These are phyloP conservation scores for Schizophyllum commune DNA, from an alignment of 1,284 basidiomycete genomes.

Conservation along the genomic window DNA sequence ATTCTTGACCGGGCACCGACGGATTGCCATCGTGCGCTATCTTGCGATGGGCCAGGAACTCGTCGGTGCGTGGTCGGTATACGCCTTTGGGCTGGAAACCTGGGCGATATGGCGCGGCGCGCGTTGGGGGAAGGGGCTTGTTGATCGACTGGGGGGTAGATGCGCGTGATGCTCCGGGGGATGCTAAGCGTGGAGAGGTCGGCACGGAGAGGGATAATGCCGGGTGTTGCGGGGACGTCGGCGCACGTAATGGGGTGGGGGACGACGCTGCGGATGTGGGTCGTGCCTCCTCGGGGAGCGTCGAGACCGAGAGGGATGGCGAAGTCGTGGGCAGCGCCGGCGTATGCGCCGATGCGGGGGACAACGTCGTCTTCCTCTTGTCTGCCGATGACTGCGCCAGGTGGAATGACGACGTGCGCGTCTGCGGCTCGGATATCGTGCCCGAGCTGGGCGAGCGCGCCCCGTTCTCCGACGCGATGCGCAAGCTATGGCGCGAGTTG, in stretches of 20 bases:
- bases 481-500: background rate
- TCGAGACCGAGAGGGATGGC: background rate
- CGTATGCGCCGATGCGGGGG: background rate
- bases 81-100: constrained; percentile 81
- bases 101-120: constrained; percentile 58
- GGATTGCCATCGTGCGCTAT: constrained; percentile 29
- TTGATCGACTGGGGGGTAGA: constrained; percentile 17
- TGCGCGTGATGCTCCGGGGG: constrained; percentile 20
- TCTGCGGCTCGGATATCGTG: background rate
- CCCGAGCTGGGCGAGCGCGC: background rate
- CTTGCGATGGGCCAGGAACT: constrained; percentile 59
- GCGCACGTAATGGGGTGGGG: background rate
- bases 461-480: background rate
- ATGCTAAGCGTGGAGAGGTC: constrained; percentile 19
- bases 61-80: constrained; percentile 63
- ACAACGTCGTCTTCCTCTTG: background rate
- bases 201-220: constrained; percentile 14
- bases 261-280: constrained; percentile 11
- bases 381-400: background rate
- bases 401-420: background rate
- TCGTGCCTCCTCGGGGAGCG: constrained; percentile 9
- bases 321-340: background rate
- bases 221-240: constrained; percentile 13
- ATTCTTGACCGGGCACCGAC: constrained; percentile 1
- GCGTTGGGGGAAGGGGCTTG: constrained; percentile 11